Conservation (phyloP, 768 basidiomycete genomes). For the Kwoniella sp. region DNA sequence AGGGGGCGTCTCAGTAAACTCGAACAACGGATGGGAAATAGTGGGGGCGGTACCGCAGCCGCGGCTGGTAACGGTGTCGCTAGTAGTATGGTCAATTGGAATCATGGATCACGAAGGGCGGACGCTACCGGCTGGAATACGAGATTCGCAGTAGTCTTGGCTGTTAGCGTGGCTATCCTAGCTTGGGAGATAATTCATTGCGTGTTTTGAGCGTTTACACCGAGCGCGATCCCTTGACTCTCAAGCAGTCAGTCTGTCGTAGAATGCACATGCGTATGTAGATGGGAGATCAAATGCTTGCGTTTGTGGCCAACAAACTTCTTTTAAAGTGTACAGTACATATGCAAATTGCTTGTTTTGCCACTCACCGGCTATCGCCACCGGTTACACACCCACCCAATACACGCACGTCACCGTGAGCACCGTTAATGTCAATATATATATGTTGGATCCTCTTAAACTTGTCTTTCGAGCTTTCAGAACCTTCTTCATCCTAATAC, state of each 20-base stretch:
- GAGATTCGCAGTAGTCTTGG: not conserved
- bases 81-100: slow-evolving; percentile 12
- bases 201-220: not conserved
- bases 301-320: no score
- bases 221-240: no score
- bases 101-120: slow-evolving; percentile 1
- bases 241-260: no score
- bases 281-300: no score
- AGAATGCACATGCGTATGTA: no score
- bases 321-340: no score
- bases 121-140: not conserved
- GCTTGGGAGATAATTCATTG: slow-evolving; percentile 2
- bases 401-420: slow-evolving; percentile 4
- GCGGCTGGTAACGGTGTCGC: slow-evolving; percentile 4
- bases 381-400: not conserved
- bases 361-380: slow-evolving; percentile 12
- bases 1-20: not conserved
- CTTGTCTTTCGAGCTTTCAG: slow-evolving; percentile 3
- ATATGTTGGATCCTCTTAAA: no score
- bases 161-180: not conserved
- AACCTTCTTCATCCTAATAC: no score
- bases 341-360: not conserved
- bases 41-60: not conserved
- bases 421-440: not conserved
- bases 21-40: slow-evolving; percentile 6